Base-by-base conservation (phyloP, 164 flowering plant species). In the Cinnamomum chago region DNA sequence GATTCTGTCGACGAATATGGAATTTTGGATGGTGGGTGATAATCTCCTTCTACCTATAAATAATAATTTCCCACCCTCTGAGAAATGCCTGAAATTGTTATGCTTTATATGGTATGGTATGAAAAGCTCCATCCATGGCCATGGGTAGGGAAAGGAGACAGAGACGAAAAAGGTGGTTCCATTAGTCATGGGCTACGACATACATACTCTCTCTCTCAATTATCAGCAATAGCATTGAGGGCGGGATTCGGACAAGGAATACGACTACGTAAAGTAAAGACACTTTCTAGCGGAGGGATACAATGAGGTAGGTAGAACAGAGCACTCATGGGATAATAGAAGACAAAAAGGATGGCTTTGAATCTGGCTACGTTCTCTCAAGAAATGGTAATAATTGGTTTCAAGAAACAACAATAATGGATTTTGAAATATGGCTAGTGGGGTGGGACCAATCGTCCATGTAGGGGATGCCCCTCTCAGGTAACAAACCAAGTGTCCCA, bases 1-100 rank as follows among this genome's bases (percentile, higher is more conserved):
- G 28, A 65, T 73, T 62, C 28, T 75, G 73, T 74, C 64, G 24
- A 58, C 62, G 72, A 73, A 35, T 24, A 28, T 30, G 23, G 47
- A 55, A 47, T 50, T 65, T 30, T 67, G 27, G 58, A 52, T 75
- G 76, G 60, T 79, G 68, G 69, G 73, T 15, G 7, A 64, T 55
- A 25, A 67, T 70, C 58, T 74, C 73, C 64, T 67, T 70, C 33
- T 65, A 66, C 47, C n/a, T 28, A 11, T 67, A 22, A 40, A 40
- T 40, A 55, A 55, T 55, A 55, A 55, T 55, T 15, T 55, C 60
- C 60, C n/a, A 18, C 60, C 60, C 13, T 55, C n/a, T 55, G 60
- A 55, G 60, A 55, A 55, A 1, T 55, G 60, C 60, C n/a, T 5
- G 17, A 4, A 55, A 55, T 55, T 20, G 60, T 55, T 55, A 17